phyloP scores from a whole-genome alignment of 2,329 filamentous ascomycete species.

The Alternaria angustiovoidea region DNA sequence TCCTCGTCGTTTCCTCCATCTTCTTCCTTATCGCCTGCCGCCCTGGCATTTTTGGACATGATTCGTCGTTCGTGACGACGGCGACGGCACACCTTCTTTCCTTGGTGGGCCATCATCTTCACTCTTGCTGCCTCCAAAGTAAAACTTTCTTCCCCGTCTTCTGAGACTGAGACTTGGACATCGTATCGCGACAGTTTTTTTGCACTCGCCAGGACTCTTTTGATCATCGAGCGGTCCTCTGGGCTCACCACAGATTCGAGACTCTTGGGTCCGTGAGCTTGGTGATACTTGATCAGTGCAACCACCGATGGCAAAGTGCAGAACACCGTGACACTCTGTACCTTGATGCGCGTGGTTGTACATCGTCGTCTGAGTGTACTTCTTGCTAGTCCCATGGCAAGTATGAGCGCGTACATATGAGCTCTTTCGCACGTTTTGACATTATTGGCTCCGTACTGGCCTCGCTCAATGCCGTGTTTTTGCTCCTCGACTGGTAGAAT shows the following conservation, averaged over 20 bases:
- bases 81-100: neutral
- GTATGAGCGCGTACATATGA: slow-evolving; percentile 20
- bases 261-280: slow-evolving; percentile 12
- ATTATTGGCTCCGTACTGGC: slow-evolving; percentile 14
- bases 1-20: neutral
- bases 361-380: slow-evolving; percentile 19
- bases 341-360: slow-evolving; percentile 4
- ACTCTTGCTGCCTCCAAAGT: neutral
- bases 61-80: neutral
- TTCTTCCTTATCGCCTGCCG: neutral
- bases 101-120: neutral
- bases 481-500: slow-evolving; percentile 13
- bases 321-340: slow-evolving; percentile 16
- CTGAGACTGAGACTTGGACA: slow-evolving; percentile 11
- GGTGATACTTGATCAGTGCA: slow-evolving; percentile 14
- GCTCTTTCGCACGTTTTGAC: slow-evolving; percentile 21
- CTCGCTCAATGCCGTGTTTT: slow-evolving; percentile 14
- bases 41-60: neutral
- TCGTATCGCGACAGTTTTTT: slow-evolving; percentile 11
- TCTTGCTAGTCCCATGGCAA: slow-evolving; percentile 17
- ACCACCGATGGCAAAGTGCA: slow-evolving; percentile 15
- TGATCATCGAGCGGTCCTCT: slow-evolving; percentile 20
- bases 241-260: slow-evolving; percentile 16
- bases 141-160: slow-evolving; percentile 1
- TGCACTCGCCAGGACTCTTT: slow-evolving; percentile 15